Percentiles rank a stretch among this genome's conserved stretches.
These are phyloP conservation scores for Epicoccum sorghinum DNA, from an alignment of 2,329 filamentous ascomycete genomes.

Conservation along the genomic window DNA sequence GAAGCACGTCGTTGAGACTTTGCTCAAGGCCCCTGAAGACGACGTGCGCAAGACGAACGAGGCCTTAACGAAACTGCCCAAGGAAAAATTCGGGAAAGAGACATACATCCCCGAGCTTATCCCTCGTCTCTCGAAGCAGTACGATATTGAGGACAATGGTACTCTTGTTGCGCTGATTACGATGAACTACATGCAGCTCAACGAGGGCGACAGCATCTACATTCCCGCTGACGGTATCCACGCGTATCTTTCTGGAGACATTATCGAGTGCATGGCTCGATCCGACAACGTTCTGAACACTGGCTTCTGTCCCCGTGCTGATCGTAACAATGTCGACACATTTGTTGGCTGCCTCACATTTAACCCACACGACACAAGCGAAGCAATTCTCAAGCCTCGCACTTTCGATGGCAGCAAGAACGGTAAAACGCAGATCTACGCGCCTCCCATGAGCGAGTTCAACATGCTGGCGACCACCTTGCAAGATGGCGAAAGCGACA, in stretches of 20 bases:
- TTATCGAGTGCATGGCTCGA: slow-evolving; percentile 80
- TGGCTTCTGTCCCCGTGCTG: slow-evolving; percentile 72
- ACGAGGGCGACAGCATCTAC: slow-evolving; percentile 70
- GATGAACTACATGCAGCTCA: slow-evolving; percentile 75
- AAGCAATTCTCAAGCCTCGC: slow-evolving; percentile 61
- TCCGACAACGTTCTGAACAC: slow-evolving; percentile 77
- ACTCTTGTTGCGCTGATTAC: slow-evolving; percentile 71
- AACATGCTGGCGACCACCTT: slow-evolving; percentile 68
- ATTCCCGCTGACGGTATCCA: slow-evolving; percentile 77
- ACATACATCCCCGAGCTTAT: slow-evolving; percentile 69
- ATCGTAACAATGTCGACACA: slow-evolving; percentile 67
- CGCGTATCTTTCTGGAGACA: slow-evolving; percentile 74
- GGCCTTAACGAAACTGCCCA: slow-evolving; percentile 57
- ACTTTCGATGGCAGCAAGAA: slow-evolving; percentile 59
- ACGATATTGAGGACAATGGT: slow-evolving; percentile 68
- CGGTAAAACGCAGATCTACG: slow-evolving; percentile 68
- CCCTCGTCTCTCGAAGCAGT: slow-evolving; percentile 68
- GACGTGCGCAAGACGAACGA: slow-evolving; percentile 61
- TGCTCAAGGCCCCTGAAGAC: slow-evolving; percentile 62
- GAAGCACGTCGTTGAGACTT: slow-evolving; percentile 59
- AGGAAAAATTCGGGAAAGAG: slow-evolving; percentile 58
- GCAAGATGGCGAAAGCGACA: slow-evolving; percentile 64
- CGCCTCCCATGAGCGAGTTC: slow-evolving; percentile 74
- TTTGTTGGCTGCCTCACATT: slow-evolving; percentile 71
- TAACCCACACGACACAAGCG: slow-evolving; percentile 62